Base-by-base conservation (phyloP, 805 yeast genomes). In the Pichia exigua region DNA sequence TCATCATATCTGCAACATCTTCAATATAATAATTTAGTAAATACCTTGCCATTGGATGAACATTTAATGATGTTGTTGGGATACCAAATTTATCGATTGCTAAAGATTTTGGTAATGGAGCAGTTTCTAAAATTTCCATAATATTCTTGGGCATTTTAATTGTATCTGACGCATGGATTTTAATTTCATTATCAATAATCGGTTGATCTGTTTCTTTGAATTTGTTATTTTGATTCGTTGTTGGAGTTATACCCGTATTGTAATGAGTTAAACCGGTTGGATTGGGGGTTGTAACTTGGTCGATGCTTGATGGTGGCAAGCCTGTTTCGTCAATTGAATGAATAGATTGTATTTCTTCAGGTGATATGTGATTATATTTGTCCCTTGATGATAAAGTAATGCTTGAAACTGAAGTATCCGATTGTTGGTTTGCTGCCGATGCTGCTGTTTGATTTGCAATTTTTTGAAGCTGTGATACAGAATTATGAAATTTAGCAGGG, bases 1-100 rank as follows among this genome's bases (percentile, higher is more conserved):
- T 79, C 83, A 79, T 79, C 69, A 63, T 78, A 63, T 87, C 94
- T 0, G 92, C 92, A 1, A 89, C 94, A 56, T 82, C 80, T 18
- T 83, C 79, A 18, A 79, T 75, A 64, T 87, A 89, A 61, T 89
- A 81, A 54, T 82, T 82, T 46, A 89, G 69, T 42, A 89, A 68
- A 61, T 82, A 86, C 44, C 94, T 67, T 0, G 95, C 79, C 59
- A 87, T 71, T 1, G 95, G 87, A 57, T 79, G 80, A 2, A 84
- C 80, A 53, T 75, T 77, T 42, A 85, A 62, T 0, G 89, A 85
- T 0, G 83, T 76, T 1, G 77, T 73, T 1, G 90, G 87, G 3
- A 85, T 61, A n/a, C 70, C 69, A 51, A 67, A 63, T 55, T 63
- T 54, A 61, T 68, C 62, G 59, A 65, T 54, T 61, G 69, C 70